These are phyloP conservation scores for Diaporthe sp. DNA, from an alignment of 2,329 filamentous ascomycete genomes.

Conservation along the genomic window DNA sequence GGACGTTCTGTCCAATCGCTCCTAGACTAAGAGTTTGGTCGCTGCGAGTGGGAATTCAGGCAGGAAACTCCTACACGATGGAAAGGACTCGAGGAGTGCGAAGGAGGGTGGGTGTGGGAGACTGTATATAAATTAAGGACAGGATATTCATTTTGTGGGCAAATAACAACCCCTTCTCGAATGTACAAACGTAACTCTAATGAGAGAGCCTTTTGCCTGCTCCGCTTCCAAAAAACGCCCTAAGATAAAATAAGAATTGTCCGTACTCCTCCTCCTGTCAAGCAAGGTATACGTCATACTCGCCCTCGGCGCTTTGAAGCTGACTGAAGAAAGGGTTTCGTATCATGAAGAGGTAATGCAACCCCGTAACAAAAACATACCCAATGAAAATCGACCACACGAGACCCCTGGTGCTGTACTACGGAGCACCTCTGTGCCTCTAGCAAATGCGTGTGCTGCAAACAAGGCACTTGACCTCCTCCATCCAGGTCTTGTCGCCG, in stretches of 20 bases:
- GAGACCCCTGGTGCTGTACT: too few relatives aligned
- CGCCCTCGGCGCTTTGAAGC: conserved; percentile 18
- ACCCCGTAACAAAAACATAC: conserved; percentile 11
- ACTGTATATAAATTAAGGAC: neutral
- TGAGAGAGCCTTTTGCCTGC: conserved; percentile 25
- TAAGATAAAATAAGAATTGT: neutral
- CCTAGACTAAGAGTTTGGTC: too few relatives aligned
- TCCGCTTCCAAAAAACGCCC: conserved; percentile 14
- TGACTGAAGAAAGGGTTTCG: conserved; percentile 17
- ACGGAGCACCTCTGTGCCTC: neutral
- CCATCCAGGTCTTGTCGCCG: conserved; percentile 64
- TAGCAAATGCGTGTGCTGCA: conserved; percentile 60
- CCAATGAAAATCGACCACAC: conserved; percentile 9
- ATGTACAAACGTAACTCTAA: conserved; percentile 27
- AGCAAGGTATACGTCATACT: conserved; percentile 25
- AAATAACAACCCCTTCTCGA: conserved; percentile 11
- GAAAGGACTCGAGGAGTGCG: neutral
- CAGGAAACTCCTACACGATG: neutral
- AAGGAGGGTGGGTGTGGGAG: neutral
- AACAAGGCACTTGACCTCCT: conserved; percentile 61
- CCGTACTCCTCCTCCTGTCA: conserved; percentile 22
- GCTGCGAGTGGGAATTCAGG: neutral
- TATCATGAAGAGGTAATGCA: conserved; percentile 26
- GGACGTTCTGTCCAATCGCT: neutral
- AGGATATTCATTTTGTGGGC: conserved; percentile 25